These are phyloP conservation scores for Entrophospora sp. DNA, from an alignment of 192 early-diverging fungal genomes.

Conservation along the genomic window DNA sequence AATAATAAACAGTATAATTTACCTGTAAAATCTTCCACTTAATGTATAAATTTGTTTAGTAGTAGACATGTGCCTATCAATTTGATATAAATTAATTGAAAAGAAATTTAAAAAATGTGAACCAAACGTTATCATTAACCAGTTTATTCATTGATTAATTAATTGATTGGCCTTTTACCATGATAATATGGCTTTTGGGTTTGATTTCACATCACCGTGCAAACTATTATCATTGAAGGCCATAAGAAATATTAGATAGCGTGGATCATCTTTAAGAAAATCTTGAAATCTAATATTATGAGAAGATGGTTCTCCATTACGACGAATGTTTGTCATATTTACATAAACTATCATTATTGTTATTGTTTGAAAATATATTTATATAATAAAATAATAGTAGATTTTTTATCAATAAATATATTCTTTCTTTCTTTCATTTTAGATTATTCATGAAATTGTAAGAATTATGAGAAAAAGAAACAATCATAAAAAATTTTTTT, in stretches of 20 bases:
- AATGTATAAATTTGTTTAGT: conserved; percentile 60
- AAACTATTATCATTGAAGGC: conserved; percentile 62
- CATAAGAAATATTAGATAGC: conserved; percentile 52
- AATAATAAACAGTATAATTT: too few species aligned
- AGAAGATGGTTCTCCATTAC: conserved; percentile 15
- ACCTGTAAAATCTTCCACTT: conserved; percentile 60
- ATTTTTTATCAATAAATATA: not conserved
- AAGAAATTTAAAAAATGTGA: not conserved
- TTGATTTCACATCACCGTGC: conserved; percentile 59
- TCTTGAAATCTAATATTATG: conserved; percentile 42
- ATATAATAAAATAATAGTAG: not conserved
- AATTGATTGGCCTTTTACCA: too few species aligned
- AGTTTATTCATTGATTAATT: too few species aligned
- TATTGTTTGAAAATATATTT: not conserved
- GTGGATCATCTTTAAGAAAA: conserved; percentile 53
- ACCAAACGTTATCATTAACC: not conserved
- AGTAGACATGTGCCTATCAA: conserved; percentile 57
- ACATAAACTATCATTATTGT: conserved; percentile 2
- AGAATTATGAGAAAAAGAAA: not conserved
- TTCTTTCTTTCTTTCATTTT: too few species aligned
- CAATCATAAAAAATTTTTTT: too few species aligned
- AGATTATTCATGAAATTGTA: too few species aligned
- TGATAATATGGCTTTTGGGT: conserved; percentile 51
- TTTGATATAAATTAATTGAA: not conserved
- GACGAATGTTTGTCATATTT: conserved; percentile 18